phyloP scores from a whole-genome alignment of 768 basidiomycete species.

The Boletellus emodensis region DNA sequence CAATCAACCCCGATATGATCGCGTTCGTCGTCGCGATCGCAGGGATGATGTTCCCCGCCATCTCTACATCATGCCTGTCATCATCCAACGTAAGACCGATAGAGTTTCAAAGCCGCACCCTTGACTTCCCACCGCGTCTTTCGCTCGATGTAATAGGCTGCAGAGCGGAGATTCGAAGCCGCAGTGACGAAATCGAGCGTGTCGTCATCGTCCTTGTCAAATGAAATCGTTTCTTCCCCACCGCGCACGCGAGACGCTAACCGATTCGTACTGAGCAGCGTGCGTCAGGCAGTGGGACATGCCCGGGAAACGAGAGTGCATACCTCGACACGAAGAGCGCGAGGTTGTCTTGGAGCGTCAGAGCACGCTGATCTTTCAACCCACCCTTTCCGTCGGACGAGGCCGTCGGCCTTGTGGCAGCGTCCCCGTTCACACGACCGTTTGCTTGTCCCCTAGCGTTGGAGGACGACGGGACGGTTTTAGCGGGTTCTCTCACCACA shows the following conservation, averaged over 20 bases:
- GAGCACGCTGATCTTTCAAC: constrained; percentile 77
- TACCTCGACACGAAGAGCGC: constrained; percentile 84
- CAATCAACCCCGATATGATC: constrained; percentile 91
- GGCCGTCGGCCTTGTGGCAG: background rate
- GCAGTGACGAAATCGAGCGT: constrained; percentile 96
- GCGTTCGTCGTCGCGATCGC: constrained; percentile 99
- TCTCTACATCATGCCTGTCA: constrained; percentile 51
- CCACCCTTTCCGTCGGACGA: constrained; percentile 24
- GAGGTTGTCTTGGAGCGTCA: constrained; percentile 78
- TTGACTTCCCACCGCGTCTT: constrained; percentile 98
- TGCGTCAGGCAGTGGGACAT: constrained; percentile 4
- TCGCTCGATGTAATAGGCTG: constrained; percentile 80
- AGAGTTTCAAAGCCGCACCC: constrained; percentile 42
- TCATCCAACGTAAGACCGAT: background rate
- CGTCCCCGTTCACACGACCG: constrained; percentile 20
- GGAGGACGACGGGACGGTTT: constrained; percentile 8
- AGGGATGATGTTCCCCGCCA: constrained; percentile 99
- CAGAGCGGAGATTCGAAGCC: constrained; percentile 86
- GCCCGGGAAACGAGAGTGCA: constrained; percentile 1
- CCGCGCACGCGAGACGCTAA: constrained; percentile 63
- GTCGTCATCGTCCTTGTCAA: constrained; percentile 98
- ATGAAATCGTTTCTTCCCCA: constrained; percentile 71
- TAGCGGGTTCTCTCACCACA: constrained; percentile 33
- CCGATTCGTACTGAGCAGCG: constrained; percentile 61
- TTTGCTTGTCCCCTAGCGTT: constrained; percentile 24